phyloP scores from a whole-genome alignment of 352 stramenopile species.

The Phytophthora fragariaefolia region DNA sequence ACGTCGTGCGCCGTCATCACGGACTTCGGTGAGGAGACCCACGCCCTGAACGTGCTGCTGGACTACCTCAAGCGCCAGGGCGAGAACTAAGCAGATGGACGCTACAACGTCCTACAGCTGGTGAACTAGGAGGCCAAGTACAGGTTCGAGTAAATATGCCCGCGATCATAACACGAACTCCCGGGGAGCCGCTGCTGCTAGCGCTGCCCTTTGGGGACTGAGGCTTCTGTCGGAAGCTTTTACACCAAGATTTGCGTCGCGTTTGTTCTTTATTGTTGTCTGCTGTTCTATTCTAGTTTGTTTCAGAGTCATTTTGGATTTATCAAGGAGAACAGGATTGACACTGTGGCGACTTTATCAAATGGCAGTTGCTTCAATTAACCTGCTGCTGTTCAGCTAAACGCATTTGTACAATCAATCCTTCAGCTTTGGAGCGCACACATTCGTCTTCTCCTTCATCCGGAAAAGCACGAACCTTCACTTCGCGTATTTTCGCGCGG shows the following conservation, averaged over 20 bases:
- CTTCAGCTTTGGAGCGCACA: slow-evolving; percentile 5
- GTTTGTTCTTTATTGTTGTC: slow-evolving; percentile 1
- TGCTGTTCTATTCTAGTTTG: slow-evolving; percentile 2
- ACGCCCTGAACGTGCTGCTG: slow-evolving; percentile 97
- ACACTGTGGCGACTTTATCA: too few relatives aligned
- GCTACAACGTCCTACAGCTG: background rate
- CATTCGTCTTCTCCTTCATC: slow-evolving; percentile 32
- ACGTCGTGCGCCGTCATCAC: slow-evolving; percentile 99
- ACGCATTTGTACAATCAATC: slow-evolving; percentile 27
- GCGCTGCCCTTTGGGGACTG: slow-evolving; percentile 29
- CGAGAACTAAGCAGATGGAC: slow-evolving; percentile 76
- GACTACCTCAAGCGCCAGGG: slow-evolving; percentile 98
- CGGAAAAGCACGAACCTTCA: slow-evolving; percentile 11
- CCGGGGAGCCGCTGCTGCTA: slow-evolving; percentile 24
- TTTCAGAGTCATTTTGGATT: background rate
- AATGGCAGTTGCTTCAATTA: slow-evolving; percentile 23
- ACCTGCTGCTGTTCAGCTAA: slow-evolving; percentile 18
- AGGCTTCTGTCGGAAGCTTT: slow-evolving; percentile 58
- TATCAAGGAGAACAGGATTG: too few relatives aligned
- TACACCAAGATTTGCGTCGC: slow-evolving; percentile 19
- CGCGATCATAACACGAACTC: slow-evolving; percentile 39
- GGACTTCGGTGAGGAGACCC: slow-evolving; percentile 99
- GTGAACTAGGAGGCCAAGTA: slow-evolving; percentile 38
- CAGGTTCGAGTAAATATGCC: slow-evolving; percentile 28
- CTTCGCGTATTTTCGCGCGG: slow-evolving; percentile 23